Base-by-base conservation (phyloP, 768 basidiomycete genomes). In the Russula foetens region DNA sequence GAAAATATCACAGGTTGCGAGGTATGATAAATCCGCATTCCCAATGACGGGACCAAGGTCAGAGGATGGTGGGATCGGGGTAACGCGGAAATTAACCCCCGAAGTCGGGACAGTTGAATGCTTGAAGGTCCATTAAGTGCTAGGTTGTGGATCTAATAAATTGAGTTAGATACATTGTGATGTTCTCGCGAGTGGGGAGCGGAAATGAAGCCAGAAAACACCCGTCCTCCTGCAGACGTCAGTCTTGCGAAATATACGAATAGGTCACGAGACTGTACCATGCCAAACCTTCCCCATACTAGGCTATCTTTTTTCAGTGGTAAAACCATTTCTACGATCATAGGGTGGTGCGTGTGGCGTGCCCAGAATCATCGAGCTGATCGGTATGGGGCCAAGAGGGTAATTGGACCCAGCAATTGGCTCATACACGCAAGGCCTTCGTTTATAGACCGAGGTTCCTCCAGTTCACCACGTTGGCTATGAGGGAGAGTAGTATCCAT, bases 141-240 rank as follows among this genome's bases (percentile, higher is more conserved):
- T 33, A 39, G 23, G 43, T 62, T 3, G 56, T 48, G 45, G 60
- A 53, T 45, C 55, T 11, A 1, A 56, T 29, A 61, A 41, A 47
- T 53, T 53, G 60, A 29, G 50, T 26, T 62, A 26, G 43, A 62
- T 62, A 62, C n/a, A 56, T 21, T 56, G 60, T 62, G 60, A 62
- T 52, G 31, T 53, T 53, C 60, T 62, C 60, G 56, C 50, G 44
- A 57, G 56, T 38, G 33, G 56, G 38, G 28, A 47, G 60, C 60
- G 60, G 60, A 62, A 33, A 62, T 62, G 55, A 62, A 62, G 44
- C 44, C 28, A 56, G 49, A 51, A 45, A 56, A 38, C 60, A 31
- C 51, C 49, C 41, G 26, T 44, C 45, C 50, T 52, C 50, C 45
- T 56, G 55, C 49, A 62, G 50, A 62, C 28, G 50, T 62, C 56